phyloP scores from a whole-genome alignment of 768 basidiomycete genomes.

The Tylopilus felleus region DNA sequence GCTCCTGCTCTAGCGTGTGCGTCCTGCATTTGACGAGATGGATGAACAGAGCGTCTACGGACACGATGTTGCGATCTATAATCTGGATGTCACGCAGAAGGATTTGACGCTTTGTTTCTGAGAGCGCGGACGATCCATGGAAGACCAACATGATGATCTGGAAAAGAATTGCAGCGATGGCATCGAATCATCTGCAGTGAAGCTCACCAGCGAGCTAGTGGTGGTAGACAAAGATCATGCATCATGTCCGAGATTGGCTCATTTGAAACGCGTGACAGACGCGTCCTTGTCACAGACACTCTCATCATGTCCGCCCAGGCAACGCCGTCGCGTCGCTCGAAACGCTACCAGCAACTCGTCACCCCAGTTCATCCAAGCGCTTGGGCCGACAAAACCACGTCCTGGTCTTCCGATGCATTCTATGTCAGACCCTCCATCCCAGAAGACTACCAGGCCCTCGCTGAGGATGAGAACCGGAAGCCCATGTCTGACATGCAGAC shows the following conservation, averaged over 20 bases:
- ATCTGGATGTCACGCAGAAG: constrained; percentile 61
- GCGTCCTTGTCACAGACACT: constrained; percentile 14
- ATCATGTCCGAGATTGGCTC: constrained; percentile 3
- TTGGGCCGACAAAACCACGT: constrained; percentile 25
- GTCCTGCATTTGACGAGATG: constrained; percentile 76
- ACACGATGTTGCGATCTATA: constrained; percentile 47
- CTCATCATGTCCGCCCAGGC: constrained; percentile 17
- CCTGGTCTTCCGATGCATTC: constrained; percentile 28
- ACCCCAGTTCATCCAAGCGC: constrained; percentile 25
- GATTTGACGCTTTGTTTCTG: constrained; percentile 62
- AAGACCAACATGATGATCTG: constrained; percentile 68
- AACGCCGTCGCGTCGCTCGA: constrained; percentile 37
- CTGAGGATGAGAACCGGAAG: constrained; percentile 27
- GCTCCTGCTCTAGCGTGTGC: constrained; percentile 41
- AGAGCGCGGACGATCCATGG: constrained; percentile 72
- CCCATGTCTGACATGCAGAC: constrained; percentile 19
- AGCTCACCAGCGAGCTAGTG: constrained; percentile 10
- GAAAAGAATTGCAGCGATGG: not conserved
- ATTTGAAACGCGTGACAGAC: constrained; percentile 22
- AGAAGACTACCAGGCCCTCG: constrained; percentile 28
- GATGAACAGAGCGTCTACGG: constrained; percentile 80
- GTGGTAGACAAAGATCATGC: constrained; percentile 6
- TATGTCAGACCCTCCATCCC: constrained; percentile 18
- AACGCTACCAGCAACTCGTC: constrained; percentile 35
- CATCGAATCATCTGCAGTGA: not conserved